phyloP scores from a whole-genome alignment of 176 grass and related monocot species.

The Oryza punctata region DNA sequence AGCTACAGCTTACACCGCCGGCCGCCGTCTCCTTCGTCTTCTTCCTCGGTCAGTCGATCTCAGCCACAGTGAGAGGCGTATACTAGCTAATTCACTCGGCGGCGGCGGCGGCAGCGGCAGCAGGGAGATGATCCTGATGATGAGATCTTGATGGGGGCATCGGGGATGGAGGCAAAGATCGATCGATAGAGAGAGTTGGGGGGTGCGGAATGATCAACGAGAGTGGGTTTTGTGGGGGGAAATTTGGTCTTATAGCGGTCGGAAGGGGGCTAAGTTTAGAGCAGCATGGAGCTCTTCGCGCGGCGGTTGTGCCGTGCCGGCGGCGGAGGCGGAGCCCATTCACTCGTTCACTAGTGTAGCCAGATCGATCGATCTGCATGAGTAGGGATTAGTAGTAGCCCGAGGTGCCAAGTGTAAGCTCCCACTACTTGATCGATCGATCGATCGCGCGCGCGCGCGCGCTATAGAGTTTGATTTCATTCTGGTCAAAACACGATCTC shows the following conservation, averaged over 20 bases:
- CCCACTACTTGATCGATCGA: background rate
- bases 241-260: background rate
- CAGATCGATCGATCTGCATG: background rate
- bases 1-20: background rate
- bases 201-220: background rate
- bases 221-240: background rate
- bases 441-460: too few species aligned
- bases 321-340: slow-evolving; percentile 9
- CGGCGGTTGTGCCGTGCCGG: slow-evolving; percentile 10
- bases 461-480: background rate
- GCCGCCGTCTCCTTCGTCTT: background rate
- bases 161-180: background rate
- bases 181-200: too few species aligned
- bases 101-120: too few species aligned
- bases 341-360: background rate
- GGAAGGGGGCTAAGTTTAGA: slow-evolving; percentile 38
- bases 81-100: background rate
- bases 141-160: background rate
- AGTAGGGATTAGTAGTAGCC: too few species aligned
- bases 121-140: background rate
- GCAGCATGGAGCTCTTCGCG: slow-evolving; percentile 37
- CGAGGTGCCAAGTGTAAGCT: background rate
- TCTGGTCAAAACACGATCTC: background rate
- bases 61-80: background rate
- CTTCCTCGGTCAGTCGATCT: background rate